These are phyloP conservation scores for Coccinonectria pachysandricola DNA, from an alignment of 2,329 filamentous ascomycete genomes.

Conservation along the genomic window DNA sequence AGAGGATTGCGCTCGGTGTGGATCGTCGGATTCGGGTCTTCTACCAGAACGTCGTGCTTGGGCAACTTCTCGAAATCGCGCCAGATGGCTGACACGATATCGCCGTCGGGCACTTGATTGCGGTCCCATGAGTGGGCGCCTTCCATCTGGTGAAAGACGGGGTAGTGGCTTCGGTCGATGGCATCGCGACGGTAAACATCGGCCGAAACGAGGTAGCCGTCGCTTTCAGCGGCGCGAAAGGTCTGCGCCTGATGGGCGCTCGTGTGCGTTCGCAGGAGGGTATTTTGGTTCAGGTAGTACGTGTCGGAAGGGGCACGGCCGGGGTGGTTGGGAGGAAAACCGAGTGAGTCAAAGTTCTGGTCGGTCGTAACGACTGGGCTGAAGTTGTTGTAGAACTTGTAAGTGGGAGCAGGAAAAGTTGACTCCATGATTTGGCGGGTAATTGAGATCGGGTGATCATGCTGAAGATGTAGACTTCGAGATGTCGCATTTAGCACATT, in stretches of 20 bases:
- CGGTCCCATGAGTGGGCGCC: constrained; percentile 85
- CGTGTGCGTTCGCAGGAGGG: constrained; percentile 84
- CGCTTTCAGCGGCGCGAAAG: constrained; percentile 60
- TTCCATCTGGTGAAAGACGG: constrained; percentile 98
- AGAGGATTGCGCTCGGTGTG: constrained; percentile 75
- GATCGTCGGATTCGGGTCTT: constrained; percentile 72
- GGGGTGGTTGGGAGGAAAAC: constrained; percentile 79
- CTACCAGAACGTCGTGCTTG: constrained; percentile 62
- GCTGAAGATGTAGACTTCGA: constrained; percentile 77
- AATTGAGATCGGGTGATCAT: constrained; percentile 81
- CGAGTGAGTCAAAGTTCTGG: constrained; percentile 96
- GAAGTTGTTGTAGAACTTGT: constrained; percentile 66
- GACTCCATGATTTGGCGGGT: constrained; percentile 89
- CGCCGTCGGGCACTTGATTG: constrained; percentile 41
- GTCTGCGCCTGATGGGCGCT: constrained; percentile 84
- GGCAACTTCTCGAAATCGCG: constrained; percentile 63
- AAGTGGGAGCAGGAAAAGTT: constrained; percentile 64
- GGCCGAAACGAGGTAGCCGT: constrained; percentile 82
- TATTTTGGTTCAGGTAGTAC: constrained; percentile 83
- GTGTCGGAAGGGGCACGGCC: constrained; percentile 84
- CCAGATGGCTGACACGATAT: constrained; percentile 56
- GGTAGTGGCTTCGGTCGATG: constrained; percentile 90
- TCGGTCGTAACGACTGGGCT: constrained; percentile 73
- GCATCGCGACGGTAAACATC: constrained; percentile 95
- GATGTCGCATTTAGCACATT: constrained; percentile 66